Conservation (phyloP, 305 asterid genomes). For the Coffea humblotiana region DNA sequence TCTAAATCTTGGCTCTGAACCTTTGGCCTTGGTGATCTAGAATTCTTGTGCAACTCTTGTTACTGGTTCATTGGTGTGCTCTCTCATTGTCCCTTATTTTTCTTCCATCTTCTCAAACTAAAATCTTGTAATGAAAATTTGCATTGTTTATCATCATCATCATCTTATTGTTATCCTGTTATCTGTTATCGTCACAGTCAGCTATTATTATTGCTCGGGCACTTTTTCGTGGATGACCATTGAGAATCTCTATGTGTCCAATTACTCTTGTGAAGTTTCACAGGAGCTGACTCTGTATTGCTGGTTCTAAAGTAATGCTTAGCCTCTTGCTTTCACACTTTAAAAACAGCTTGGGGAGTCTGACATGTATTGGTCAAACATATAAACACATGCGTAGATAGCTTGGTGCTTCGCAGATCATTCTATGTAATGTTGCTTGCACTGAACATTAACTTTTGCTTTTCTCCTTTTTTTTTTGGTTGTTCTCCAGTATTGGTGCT, state of each 20-base stretch:
- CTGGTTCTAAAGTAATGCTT: not conserved
- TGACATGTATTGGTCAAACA: not conserved
- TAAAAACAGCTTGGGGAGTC: not conserved
- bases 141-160: not conserved
- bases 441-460: not conserved
- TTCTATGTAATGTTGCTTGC: not conserved
- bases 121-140: not conserved
- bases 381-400: not conserved
- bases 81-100: not conserved
- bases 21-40: not conserved
- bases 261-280: too few species aligned
- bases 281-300: not conserved
- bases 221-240: not conserved
- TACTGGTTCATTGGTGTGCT: not conserved
- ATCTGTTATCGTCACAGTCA: too few species aligned
- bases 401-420: not conserved
- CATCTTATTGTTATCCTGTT: too few species aligned
- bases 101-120: not conserved
- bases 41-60: not conserved
- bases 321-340: not conserved
- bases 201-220: too few species aligned
- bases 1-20: not conserved
- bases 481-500: slow-evolving; percentile 70
- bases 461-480: slow-evolving; percentile 7
- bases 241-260: not conserved